Base-by-base conservation (phyloP, 1,284 basidiomycete genomes). In the Ceratobasidium papillatum region DNA sequence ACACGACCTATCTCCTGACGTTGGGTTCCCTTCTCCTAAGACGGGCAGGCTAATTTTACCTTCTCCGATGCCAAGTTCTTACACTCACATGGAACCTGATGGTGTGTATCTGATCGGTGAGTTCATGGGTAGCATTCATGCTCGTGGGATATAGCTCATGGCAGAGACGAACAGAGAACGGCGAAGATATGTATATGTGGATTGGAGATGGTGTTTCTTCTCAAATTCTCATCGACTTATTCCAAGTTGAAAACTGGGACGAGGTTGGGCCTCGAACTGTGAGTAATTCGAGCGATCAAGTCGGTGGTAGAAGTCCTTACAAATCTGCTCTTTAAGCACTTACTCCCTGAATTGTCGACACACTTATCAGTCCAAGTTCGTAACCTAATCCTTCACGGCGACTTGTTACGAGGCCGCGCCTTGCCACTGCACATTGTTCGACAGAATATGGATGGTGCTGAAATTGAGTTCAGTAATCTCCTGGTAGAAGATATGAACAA, bases 401-500 rank as follows among this genome's bases (percentile, higher is more conserved):
- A 89, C 69, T 77, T 81, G 1, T 88, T 91, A 76, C 86, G 94
- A 47, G 85, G 85, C 58, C 84, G 87, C 19, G 82, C 86, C 1
- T 78, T 89, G 52, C 94, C 92, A 71, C 87, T 98, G 75, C 84
- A 91, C 45, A 86, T 99, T 61, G 94, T 94, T 0, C 88, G 98
- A 17, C 98, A 99, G 81, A 95, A 98, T 80, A 85, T 95, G 80
- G 98, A 99, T 81, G 96, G 91, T 11, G 87, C 90, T 75, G 98
- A 99, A 84, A 89, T 99, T 69, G 98, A 99, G 81, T 96, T 97
- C 79, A 95, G 94, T 77, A 98, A 99, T 84, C 94, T 97, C 90
- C 86, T 99, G 17, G 90, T 98, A 14, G 98, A 99, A 84, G 98
- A 99, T 83, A 90, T 93, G 81, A 99, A 99, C 82, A 98, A 98